Evolutionary conservation across 345 rosid species (phyloP), one percentile per base, ranked within the genome.

Genomic region (Trapa bicornis): DNA sequence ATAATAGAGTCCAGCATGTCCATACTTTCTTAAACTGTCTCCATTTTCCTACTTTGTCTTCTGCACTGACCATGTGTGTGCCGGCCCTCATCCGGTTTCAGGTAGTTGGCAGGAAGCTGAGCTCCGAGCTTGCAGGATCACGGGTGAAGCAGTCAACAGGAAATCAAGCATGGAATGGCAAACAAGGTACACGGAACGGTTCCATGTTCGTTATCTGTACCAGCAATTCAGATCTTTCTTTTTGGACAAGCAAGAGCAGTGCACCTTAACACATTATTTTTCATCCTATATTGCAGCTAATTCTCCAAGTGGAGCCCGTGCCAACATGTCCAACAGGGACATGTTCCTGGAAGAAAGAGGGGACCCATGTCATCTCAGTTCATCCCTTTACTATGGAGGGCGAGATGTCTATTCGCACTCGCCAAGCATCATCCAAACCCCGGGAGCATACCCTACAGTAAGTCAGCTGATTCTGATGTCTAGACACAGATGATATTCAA

Each of bases 371-470:
- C 84, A 87, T 71, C 79, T 92, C 62, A 89, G 96, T 72, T 92
- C 98, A 70, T 86, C 96, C 22, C 79, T 87, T 66, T 87, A 89
- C 87, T 87, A 89, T 53, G 95, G 98, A 68, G 98, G 95, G 36
- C 98, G 79, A 83, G 95, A 89, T 61, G 77, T 81, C 62, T 87
- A 82, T 68, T 80, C 84, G 61, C 75, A 57, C 48, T 61, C 84
- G 64, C 70, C 86, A 3, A 81, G 53, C 56, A 73, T 22, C 29
- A 22, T 47, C 65, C 78, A 75, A 52, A 75, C 63, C 50, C 53
- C 82, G 13, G 70, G 76, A 58, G 62, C 86, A 57, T 75, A 86
- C 73, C 80, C 83, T 47, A 56, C 61, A 7, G 96, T 89, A 75
- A 86, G 89, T 81, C 64, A 65, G 65, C 37, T 47, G 48, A 61